Conservation (phyloP, 257 asterid species). For the Penstemon eatonii region DNA sequence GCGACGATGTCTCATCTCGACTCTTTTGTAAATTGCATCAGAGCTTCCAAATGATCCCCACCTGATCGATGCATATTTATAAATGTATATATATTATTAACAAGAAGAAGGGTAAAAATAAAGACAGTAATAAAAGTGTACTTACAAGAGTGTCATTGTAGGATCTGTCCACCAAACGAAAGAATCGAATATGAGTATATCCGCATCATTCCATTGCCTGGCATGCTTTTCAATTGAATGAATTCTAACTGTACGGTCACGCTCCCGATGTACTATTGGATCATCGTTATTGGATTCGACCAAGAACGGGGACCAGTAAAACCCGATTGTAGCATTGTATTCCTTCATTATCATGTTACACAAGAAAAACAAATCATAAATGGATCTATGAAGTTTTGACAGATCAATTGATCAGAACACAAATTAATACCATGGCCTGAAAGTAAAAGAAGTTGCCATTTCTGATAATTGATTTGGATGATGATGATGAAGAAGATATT, state of each 20-base stretch:
- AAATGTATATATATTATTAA: not conserved
- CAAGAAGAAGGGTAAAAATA: not conserved
- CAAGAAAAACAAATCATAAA: not conserved
- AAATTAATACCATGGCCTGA: slow-evolving; percentile 33
- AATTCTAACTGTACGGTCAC: slow-evolving; percentile 47
- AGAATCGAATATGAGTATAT: slow-evolving; percentile 60
- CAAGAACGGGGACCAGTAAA: slow-evolving; percentile 72
- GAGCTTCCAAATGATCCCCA: slow-evolving; percentile 60
- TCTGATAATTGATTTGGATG: slow-evolving; percentile 17
- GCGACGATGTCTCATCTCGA: slow-evolving; percentile 34
- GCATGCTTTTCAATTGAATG: slow-evolving; percentile 59
- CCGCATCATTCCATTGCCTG: slow-evolving; percentile 63
- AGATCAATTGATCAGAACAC: not conserved
- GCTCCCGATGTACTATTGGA: slow-evolving; percentile 39
- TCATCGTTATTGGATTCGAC: slow-evolving; percentile 71
- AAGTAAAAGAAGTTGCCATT: slow-evolving; percentile 36
- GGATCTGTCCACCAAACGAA: slow-evolving; percentile 70
- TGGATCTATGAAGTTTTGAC: not conserved
- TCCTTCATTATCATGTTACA: slow-evolving; percentile 37
- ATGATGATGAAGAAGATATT: slow-evolving; percentile 33
- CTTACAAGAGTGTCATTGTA: slow-evolving; percentile 57
- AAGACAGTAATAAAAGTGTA: not conserved
- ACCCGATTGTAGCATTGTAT: slow-evolving; percentile 56
- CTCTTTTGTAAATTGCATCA: slow-evolving; percentile 45
- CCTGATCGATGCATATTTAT: slow-evolving; percentile 23